These are phyloP conservation scores for Saccharomycopsis amapae DNA, from an alignment of 805 yeast species.

Conservation along the genomic window DNA sequence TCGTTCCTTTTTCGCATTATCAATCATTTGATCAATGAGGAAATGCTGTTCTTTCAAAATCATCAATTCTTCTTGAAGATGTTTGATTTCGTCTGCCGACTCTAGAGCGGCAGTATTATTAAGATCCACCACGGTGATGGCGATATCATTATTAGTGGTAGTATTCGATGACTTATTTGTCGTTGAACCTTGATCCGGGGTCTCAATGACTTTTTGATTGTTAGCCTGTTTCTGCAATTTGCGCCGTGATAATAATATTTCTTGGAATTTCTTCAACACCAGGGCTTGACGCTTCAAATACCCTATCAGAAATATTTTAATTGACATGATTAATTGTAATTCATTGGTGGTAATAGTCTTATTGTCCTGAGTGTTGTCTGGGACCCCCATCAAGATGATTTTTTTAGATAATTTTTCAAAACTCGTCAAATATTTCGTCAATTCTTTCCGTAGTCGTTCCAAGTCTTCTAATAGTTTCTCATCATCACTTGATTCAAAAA, in stretches of 20 bases:
- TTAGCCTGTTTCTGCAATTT: conserved; percentile 26
- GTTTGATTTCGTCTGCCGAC: conserved; percentile 47
- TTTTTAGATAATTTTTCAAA: conserved; percentile 18
- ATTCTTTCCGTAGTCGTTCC: background rate
- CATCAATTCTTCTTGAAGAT: conserved; percentile 66
- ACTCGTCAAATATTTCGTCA: conserved; percentile 2
- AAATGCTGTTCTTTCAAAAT: conserved; percentile 81
- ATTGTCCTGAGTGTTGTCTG: no score
- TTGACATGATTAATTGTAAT: conserved; percentile 9
- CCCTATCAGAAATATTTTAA: conserved; percentile 9
- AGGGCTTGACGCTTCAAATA: conserved; percentile 7
- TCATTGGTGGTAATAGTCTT: conserved; percentile 7
- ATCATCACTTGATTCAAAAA: conserved; percentile 1
- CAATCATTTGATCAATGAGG: conserved; percentile 58
- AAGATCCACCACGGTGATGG: conserved; percentile 4
- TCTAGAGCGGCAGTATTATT: background rate
- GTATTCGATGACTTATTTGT: background rate
- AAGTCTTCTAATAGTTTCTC: background rate
- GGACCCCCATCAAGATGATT: background rate
- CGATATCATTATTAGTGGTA: background rate
- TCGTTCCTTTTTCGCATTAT: conserved; percentile 54
- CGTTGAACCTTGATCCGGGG: background rate
- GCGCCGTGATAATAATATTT: conserved; percentile 25
- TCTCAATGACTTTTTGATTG: background rate
- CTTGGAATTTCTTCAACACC: conserved; percentile 30